Base-by-base conservation (phyloP, 2,329 filamentous ascomycete genomes). In the Orbilia blumenaviensis region DNA sequence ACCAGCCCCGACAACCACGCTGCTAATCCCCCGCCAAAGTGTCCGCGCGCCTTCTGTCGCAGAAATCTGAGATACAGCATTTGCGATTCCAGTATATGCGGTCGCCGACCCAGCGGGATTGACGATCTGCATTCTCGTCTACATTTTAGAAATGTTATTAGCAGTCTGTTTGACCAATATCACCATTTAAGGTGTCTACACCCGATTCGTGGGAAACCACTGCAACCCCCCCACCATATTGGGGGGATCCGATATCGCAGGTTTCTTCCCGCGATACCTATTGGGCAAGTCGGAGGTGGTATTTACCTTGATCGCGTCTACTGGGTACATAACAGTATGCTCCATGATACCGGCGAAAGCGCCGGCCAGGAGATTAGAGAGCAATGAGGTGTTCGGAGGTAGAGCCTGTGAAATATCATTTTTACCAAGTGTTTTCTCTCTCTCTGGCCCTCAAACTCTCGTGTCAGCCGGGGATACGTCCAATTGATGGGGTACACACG, bases 101-200 rank as follows among this genome's bases (percentile, higher is more conserved):
- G 92, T 90, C 71, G 90, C 89, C 23, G 91, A 88, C n/a, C 46
- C 46, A 36, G 89, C 90, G 16, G 94, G 92, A 82, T 93, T 94
- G 83, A 98, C 86, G 80, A 99, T 91, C 86, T 99, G 95, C 94
- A 98, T 97, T 83, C 95, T 92, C 48, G 95, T 99, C 95, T 98
- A 82, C 64, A 67, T 63, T 56, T 77, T 12, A 75, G 63, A 66
- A 52, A 27, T 27, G 29, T 38, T 77, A 80, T 63, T 27, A 63
- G 63, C 63, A 10, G 1, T 63, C 38, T 16, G 21, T 62, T 58
- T 29, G 34, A 46, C 14, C 27, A 3, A 21, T 60, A 60, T 60
- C 36, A 23, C 52, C 52, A 21, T 56, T 56, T 27, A 7, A 46
- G 27, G 42, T 68, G 32, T 56, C 38, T 23, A 46, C 29, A 27